phyloP scores from a whole-genome alignment of 2,329 filamentous ascomycete species.

The Cordyceps militaris region DNA sequence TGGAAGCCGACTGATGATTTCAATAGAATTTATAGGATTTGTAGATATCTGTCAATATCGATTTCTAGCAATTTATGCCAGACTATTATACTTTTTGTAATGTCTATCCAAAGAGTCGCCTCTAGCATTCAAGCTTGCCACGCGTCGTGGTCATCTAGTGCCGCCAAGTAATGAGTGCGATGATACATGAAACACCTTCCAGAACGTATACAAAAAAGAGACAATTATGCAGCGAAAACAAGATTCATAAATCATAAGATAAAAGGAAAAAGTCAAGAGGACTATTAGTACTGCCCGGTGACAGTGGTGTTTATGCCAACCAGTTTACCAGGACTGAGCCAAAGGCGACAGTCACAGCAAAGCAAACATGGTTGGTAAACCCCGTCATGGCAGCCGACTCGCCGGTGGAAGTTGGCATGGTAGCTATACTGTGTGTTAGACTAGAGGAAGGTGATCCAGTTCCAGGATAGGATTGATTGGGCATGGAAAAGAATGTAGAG shows the following conservation, averaged over 20 bases:
- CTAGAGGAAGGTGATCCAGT: constrained; percentile 1
- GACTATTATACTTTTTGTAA: not conserved
- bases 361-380: not conserved
- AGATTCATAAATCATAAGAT: constrained; percentile 9
- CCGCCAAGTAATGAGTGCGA: not conserved
- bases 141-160: not conserved
- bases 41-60: not conserved
- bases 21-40: not conserved
- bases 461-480: constrained; percentile 4
- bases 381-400: not conserved
- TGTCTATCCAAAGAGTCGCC: constrained; percentile 12
- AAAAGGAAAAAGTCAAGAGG: constrained; percentile 13
- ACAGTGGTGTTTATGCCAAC: not conserved
- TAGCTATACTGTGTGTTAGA: constrained; percentile 13
- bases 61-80: not conserved
- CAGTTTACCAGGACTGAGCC: constrained; percentile 1
- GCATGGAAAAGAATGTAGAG: constrained; percentile 4
- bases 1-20: not conserved
- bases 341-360: constrained; percentile 6
- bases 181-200: constrained; percentile 6
- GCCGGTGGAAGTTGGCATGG: constrained; percentile 5
- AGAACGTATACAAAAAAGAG: not conserved
- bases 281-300: not conserved
- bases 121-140: not conserved
- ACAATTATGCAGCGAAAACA: constrained; percentile 1